Percentiles rank a stretch among this genome's conserved stretches.
phyloP scores from a whole-genome alignment of 140 eudicot species.

The Senecio squalidus region DNA sequence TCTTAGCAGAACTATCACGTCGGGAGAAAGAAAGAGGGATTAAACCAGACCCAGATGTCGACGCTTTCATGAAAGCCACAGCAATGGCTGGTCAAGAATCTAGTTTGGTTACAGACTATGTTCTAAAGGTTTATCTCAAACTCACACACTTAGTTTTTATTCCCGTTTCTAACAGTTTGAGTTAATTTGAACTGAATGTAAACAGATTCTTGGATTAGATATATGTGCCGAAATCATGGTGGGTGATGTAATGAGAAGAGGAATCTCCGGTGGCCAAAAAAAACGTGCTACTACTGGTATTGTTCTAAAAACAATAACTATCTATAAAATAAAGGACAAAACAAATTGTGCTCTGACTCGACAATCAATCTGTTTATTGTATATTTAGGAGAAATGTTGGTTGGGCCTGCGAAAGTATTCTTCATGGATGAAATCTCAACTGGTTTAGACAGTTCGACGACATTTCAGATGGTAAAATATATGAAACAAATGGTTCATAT shows the following conservation, averaged over 20 bases:
- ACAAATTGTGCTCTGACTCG: background rate
- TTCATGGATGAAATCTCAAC: conserved; percentile 89
- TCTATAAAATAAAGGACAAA: background rate
- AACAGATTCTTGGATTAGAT: conserved; percentile 75
- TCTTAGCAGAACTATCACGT: conserved; percentile 53
- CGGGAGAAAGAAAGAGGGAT: conserved; percentile 55
- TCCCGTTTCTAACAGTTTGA: background rate
- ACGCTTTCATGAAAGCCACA: conserved; percentile 72
- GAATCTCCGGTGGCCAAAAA: conserved; percentile 81
- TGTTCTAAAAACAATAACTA: background rate
- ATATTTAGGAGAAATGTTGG: conserved; percentile 82
- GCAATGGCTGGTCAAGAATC: conserved; percentile 69
- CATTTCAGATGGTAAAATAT: conserved; percentile 59
- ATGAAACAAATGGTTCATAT: conserved; percentile 76
- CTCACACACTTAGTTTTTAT: background rate
- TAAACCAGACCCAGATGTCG: conserved; percentile 78
- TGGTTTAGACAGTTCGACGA: conserved; percentile 80
- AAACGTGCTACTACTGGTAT: conserved; percentile 75
- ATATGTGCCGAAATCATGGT: conserved; percentile 68
- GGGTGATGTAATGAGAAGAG: conserved; percentile 73
- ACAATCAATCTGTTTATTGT: background rate
- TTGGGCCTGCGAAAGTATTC: conserved; percentile 75
- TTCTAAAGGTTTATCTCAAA: conserved; percentile 45
- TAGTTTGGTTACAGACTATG: conserved; percentile 66
- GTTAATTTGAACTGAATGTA: background rate